Evolutionary conservation across 2,329 filamentous ascomycete species (phyloP), one percentile per base, ranked within the genome.

Genomic region (Beauveria varroae): DNA sequence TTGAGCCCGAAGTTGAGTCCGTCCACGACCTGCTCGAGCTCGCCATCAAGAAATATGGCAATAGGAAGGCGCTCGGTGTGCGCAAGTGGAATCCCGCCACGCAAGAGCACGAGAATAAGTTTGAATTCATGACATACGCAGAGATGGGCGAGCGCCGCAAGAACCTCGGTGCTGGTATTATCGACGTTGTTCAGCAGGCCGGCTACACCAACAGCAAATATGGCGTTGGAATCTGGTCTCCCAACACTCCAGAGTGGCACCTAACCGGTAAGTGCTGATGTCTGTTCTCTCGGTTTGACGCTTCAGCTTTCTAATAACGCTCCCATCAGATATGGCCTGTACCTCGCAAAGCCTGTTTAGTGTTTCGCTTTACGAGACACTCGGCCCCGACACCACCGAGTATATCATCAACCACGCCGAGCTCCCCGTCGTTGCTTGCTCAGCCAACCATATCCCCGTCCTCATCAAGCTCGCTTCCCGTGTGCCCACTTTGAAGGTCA

Each of bases 291-390:
- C 20, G 10, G 8, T 20, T n/a, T n/a, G 5, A 37, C 12, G 37
- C 26, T 28, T n/a, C 41, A 18, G 41, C 18, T 49, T 41, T 24
- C 63, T 64, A 44, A 64, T 56, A 28, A 7, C 20, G 26, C 16
- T 12, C 52, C 8, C 24, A 43, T 22, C 62, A 91, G 93, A 98
- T 79, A 78, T 98, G 70, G 95, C 86, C 46, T 87, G 90, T 71
- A 86, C 90, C 77, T 95, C 92, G 18, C 95, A 98, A 75, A 86
- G 88, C 10, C 84, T 98, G 34, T 98, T 83, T 76, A 90, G 88
- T 28, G 92, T 99, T 61, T 96, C 93, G 6, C 88, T 99, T 57
- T 99, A 99, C 79, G 95, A 98, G 75, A 97, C 93, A 14, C 85
- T 99, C 8, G 93, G 93, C 14, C 88, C 93, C n/a, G 91, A 97